Base-by-base conservation (phyloP, 2,329 filamentous ascomycete genomes). In the Trichoderma cornu-damae region DNA sequence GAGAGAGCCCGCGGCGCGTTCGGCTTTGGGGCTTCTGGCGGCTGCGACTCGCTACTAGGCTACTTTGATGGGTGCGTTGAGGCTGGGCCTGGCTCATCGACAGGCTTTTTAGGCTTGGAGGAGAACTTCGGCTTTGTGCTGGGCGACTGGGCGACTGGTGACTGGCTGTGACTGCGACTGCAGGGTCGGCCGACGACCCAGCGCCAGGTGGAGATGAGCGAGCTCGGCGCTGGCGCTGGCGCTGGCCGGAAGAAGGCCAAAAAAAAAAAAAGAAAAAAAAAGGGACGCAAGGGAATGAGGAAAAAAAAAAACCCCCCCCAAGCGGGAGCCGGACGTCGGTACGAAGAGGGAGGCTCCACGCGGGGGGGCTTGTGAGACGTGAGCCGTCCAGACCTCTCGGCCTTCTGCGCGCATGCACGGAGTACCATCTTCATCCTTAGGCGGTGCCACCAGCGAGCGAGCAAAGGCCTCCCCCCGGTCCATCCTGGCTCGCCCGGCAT, bases 161-260 rank as follows among this genome's bases (percentile, higher is more conserved):
- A 30, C 28, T 30, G 22, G 32, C 28, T 18, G 28, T 30, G 30
- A 26, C 51, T 56, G 53, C 42, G 53, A 56, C 43, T 56, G 53
- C 44, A 49, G 53, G 53, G 46, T 57, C 53, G 53, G 46, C 53
- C 43, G 46, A 55, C 42, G 48, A 44, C 50, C 50, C 50, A 53
- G 50, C 26, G 28, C 43, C 8, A 49, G 34, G 53, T 57, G 53
- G 53, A 57, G 43, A 34, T 38, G 53, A 56, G 53, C 53, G 53
- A 57, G 53, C 53, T 57, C 53, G 53, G 53, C 53, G 53, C 28
- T 40, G 52, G 30, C 46, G 44, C 30, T 47, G 44, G 43, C 43
- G 52, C 52, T 35, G 52, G 42, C 53, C 40, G 46, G 40, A n/a
- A 46, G 26, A 54, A 37, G 51, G 51, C 48, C n/a, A n/a, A n/a